Evolutionary conservation across 768 basidiomycete species (phyloP).

Genomic region (Pleurotus djamor): DNA sequence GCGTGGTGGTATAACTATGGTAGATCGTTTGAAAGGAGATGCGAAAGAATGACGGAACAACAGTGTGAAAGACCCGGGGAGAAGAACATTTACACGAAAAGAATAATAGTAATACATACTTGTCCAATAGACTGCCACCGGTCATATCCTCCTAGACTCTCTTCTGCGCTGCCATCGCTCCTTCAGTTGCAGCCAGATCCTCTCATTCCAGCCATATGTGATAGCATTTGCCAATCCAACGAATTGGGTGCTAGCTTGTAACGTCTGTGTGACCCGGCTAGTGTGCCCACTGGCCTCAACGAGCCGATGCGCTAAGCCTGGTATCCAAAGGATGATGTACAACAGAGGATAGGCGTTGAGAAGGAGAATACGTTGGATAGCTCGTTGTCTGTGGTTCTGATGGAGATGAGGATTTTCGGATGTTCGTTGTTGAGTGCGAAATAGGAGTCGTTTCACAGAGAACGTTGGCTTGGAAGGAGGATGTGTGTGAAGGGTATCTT

Average conservation of each 20-base stretch:
- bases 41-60: too few species aligned
- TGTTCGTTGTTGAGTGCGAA: background rate
- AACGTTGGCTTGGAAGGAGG: background rate
- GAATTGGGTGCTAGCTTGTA: background rate
- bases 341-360: background rate
- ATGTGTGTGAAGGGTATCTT: background rate
- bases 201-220: constrained; percentile 1
- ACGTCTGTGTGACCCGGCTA: background rate
- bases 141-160: background rate
- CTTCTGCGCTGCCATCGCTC: background rate
- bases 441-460: background rate
- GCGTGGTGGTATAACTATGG: too few species aligned
- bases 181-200: background rate
- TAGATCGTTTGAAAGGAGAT: too few species aligned
- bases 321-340: background rate
- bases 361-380: background rate
- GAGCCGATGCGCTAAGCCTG: background rate
- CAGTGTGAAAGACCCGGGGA: too few species aligned
- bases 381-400: background rate
- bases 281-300: background rate
- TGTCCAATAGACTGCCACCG: background rate
- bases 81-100: too few species aligned
- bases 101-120: too few species aligned
- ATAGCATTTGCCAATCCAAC: background rate
- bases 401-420: background rate